A percentile compares a stretch with the other conserved stretches of the same genome.
Conservation (phyloP, 345 rosid genomes). For the Garcia nutans region DNA sequence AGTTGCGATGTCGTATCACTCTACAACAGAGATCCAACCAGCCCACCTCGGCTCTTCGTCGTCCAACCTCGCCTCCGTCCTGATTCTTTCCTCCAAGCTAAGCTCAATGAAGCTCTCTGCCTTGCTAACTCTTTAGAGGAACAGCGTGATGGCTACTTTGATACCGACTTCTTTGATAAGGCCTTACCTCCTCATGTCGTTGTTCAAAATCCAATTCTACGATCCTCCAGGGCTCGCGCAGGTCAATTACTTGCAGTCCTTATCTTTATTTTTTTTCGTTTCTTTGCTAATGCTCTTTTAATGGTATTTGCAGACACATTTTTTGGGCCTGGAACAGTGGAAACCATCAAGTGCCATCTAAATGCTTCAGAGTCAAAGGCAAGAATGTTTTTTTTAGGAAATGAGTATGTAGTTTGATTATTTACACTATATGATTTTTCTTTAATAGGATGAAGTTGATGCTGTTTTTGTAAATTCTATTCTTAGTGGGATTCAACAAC, state of each 20-base stretch:
- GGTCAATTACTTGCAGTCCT: constrained; percentile 34
- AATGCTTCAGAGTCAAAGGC: constrained; percentile 70
- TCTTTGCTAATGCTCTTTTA: background rate
- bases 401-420: constrained; percentile 6
- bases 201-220: constrained; percentile 76
- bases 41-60: constrained; percentile 71
- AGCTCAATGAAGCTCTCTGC: constrained; percentile 85
- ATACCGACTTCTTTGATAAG: constrained; percentile 65
- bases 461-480: constrained; percentile 80
- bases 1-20: constrained; percentile 14
- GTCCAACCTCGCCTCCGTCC: constrained; percentile 91
- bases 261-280: background rate
- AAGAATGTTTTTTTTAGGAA: constrained; percentile 17
- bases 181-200: constrained; percentile 68
- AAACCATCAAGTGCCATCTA: constrained; percentile 58
- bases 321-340: constrained; percentile 83
- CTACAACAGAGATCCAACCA: constrained; percentile 60
- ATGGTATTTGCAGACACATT: constrained; percentile 49
- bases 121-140: constrained; percentile 94
- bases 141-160: constrained; percentile 79
- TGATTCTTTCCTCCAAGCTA: constrained; percentile 60
- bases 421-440: background rate
- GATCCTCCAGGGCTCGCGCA: constrained; percentile 62
- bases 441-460: constrained; percentile 68
- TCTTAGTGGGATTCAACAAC: constrained; percentile 74